Evolutionary conservation across 2,329 filamentous ascomycete genomes (phyloP).

Genomic region (Neofusicoccum laricinum): DNA sequence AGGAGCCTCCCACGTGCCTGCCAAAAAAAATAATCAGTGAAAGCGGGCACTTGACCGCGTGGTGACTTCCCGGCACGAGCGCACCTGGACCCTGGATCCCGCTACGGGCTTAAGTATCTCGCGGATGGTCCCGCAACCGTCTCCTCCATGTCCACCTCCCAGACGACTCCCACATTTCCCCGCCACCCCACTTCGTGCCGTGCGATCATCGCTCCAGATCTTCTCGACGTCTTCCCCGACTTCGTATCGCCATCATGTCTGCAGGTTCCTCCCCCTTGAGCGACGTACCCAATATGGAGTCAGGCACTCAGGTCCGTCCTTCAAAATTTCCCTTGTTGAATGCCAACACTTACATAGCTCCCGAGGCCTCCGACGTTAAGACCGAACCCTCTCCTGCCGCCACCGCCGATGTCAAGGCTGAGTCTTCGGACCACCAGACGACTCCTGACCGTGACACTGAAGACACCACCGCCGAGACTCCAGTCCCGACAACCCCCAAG

Average conservation of each 20-base stretch:
- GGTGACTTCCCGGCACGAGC: not conserved
- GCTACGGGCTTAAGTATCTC: not conserved
- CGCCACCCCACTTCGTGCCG: no score
- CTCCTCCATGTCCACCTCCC: not conserved
- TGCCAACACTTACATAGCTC: not conserved
- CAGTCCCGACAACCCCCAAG: not conserved
- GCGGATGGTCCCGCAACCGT: not conserved
- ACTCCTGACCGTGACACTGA: not conserved
- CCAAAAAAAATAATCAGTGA: no score
- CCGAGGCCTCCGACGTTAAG: not conserved
- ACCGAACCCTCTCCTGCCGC: not conserved
- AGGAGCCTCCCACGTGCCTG: no score
- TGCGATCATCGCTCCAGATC: no score
- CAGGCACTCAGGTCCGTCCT: not conserved
- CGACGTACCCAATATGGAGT: not conserved
- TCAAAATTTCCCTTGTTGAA: not conserved
- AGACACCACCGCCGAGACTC: not conserved
- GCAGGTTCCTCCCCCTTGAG: not conserved
- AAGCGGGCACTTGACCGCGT: no score
- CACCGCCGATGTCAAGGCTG: not conserved
- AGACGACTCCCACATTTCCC: not conserved
- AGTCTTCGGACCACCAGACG: no score
- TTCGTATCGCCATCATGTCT: not conserved
- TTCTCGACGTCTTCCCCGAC: not conserved
- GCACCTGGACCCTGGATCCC: not conserved